phyloP scores from a whole-genome alignment of 73 alveolate genomes.

The Halteria grandinella region DNA sequence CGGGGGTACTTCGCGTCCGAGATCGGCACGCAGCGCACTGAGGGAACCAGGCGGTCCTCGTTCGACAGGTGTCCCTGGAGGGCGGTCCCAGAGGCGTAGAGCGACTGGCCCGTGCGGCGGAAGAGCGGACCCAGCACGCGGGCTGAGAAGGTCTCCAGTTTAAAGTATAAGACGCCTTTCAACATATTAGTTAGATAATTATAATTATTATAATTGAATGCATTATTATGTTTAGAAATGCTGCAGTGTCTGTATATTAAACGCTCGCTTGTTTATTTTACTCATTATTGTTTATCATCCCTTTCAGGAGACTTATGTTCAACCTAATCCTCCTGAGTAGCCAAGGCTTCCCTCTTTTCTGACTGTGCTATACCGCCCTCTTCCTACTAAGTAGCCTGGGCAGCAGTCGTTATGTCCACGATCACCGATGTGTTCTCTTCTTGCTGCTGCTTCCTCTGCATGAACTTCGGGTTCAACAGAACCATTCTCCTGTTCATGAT shows the following conservation, averaged over 20 bases:
- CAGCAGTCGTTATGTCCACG: too few species aligned
- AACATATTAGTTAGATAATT: conserved; percentile 48
- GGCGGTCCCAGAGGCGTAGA: conserved; percentile 31
- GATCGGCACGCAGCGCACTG: conserved; percentile 61
- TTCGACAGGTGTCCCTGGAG: conserved; percentile 15
- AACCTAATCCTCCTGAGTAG: too few species aligned
- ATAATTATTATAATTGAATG: background rate
- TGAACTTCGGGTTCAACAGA: conserved; percentile 40
- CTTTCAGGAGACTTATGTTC: too few species aligned
- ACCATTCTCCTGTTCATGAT: conserved; percentile 57
- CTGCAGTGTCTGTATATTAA: too few species aligned
- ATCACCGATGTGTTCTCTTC: too few species aligned
- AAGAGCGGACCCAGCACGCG: conserved; percentile 40
- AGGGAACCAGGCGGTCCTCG: conserved; percentile 48
- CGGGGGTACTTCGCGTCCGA: conserved; percentile 46
- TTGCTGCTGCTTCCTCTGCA: too few species aligned
- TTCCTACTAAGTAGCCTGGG: too few species aligned
- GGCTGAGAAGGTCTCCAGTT: conserved; percentile 49
- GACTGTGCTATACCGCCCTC: too few species aligned
- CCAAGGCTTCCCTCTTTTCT: too few species aligned
- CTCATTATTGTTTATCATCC: too few species aligned
- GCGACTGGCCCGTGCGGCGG: conserved; percentile 45
- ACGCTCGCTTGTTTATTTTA: too few species aligned
- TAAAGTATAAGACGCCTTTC: conserved; percentile 47
- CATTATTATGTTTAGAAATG: too few species aligned